phyloP scores from a whole-genome alignment of 495 filamentous ascomycete genomes.

The Penicillium crystallinum region DNA sequence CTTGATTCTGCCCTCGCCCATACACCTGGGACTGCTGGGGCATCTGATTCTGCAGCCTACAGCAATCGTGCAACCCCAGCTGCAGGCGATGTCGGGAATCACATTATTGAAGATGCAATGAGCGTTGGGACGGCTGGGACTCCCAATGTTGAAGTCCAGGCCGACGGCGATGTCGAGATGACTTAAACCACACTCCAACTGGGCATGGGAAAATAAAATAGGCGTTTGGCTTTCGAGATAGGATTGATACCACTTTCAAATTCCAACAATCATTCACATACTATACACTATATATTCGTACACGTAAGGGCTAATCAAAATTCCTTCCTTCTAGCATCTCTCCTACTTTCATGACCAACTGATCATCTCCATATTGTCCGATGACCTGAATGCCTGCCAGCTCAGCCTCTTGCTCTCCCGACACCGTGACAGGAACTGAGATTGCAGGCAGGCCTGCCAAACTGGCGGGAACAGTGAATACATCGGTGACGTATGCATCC shows the following conservation, averaged over 20 bases:
- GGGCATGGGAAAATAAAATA: not conserved
- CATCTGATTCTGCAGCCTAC: conserved; percentile 22
- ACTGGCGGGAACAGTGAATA: conserved; percentile 92
- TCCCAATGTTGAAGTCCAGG: conserved; percentile 20
- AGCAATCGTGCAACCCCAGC: conserved; percentile 20
- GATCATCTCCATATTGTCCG: conserved; percentile 87
- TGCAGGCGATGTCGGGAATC: conserved; percentile 15
- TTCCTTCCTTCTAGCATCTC: conserved; percentile 30
- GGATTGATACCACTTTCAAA: conserved; percentile 9
- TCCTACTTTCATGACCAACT: conserved; percentile 41
- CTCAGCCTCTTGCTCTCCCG: conserved; percentile 17
- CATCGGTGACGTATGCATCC: conserved; percentile 80
- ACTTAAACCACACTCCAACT: conserved; percentile 8
- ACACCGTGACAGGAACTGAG: conserved; percentile 63
- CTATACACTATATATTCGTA: not conserved
- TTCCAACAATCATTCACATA: not conserved
- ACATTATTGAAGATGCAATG: conserved; percentile 24
- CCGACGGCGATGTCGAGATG: conserved; percentile 41
- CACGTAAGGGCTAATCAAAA: conserved; percentile 2
- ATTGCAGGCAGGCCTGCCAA: conserved; percentile 87
- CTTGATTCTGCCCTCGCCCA: conserved; percentile 27
- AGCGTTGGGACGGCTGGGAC: conserved; percentile 26
- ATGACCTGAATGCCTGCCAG: conserved; percentile 80
- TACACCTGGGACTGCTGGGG: conserved; percentile 10
- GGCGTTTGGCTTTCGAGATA: not conserved